phyloP scores from a whole-genome alignment of 345 rosid species.

The Raphanus sativus region DNA sequence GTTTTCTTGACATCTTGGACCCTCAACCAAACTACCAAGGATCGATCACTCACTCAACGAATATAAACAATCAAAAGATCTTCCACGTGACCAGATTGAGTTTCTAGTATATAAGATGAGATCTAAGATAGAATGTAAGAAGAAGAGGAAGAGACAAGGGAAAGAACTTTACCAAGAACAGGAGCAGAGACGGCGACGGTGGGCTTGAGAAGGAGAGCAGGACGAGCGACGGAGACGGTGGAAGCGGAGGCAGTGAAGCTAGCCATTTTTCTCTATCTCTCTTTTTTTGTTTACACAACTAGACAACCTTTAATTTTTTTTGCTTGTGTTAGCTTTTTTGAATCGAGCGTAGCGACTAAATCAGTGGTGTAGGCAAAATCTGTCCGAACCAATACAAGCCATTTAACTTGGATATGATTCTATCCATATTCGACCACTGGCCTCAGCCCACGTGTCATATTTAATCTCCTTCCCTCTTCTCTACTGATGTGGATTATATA shows the following conservation, averaged over 20 bases:
- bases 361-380: conserved; percentile 28
- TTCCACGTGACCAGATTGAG: neutral
- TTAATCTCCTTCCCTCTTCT: conserved; percentile 38
- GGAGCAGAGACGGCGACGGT: conserved; percentile 48
- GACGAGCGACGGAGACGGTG: conserved; percentile 50
- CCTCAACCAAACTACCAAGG: conserved; percentile 1
- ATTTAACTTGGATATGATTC: conserved; percentile 53
- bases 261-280: conserved; percentile 29
- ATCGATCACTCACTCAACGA: neutral
- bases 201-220: conserved; percentile 48
- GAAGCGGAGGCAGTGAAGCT: conserved; percentile 52
- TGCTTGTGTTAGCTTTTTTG: conserved; percentile 33
- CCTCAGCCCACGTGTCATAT: conserved; percentile 57
- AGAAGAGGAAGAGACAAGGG: neutral
- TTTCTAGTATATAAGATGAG: conserved; percentile 2
- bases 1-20: neutral
- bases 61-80: conserved; percentile 14
- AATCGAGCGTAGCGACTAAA: conserved; percentile 19
- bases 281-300: neutral
- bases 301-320: conserved; percentile 6
- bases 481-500: neutral
- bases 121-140: neutral
- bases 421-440: conserved; percentile 60
- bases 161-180: conserved; percentile 54
- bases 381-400: conserved; percentile 26